These are phyloP conservation scores for Aspergillus eucalypticola DNA, from an alignment of 2,329 filamentous ascomycete genomes.

Conservation along the genomic window DNA sequence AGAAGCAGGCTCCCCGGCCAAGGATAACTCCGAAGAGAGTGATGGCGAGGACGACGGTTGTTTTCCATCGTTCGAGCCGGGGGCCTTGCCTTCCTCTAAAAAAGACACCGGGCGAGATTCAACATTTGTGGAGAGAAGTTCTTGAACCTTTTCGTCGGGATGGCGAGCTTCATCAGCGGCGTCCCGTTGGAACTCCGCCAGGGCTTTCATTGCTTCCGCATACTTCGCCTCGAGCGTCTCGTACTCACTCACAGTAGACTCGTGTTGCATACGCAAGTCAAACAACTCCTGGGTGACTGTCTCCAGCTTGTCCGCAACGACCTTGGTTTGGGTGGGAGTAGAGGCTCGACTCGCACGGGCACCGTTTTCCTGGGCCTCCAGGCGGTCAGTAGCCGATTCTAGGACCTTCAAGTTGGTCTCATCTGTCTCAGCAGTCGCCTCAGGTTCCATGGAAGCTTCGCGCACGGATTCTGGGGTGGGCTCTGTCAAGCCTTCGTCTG, in stretches of 20 bases:
- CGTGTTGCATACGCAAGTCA: conserved; percentile 86
- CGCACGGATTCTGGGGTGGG: conserved; percentile 33
- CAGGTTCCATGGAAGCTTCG: conserved; percentile 20
- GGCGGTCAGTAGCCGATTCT: conserved; percentile 36
- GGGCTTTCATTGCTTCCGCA: conserved; percentile 77
- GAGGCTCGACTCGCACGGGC: conserved; percentile 49
- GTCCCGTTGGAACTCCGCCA: conserved; percentile 80
- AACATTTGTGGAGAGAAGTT: conserved; percentile 44
- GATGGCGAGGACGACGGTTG: conserved; percentile 81
- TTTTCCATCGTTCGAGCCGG: conserved; percentile 67
- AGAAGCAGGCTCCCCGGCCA: conserved; percentile 73
- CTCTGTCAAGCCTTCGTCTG: conserved; percentile 44
- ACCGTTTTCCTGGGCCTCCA: conserved; percentile 25
- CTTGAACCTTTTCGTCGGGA: conserved; percentile 42
- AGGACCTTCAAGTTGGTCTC: conserved; percentile 38
- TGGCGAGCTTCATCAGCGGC: conserved; percentile 76
- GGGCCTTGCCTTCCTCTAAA: conserved; percentile 74
- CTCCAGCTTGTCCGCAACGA: conserved; percentile 90
- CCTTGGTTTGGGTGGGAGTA: conserved; percentile 77
- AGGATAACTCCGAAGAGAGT: conserved; percentile 91
- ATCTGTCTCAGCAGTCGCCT: conserved; percentile 23
- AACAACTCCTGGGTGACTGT: conserved; percentile 87
- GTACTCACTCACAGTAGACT: conserved; percentile 76
- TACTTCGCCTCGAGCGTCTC: conserved; percentile 85
- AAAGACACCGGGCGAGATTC: conserved; percentile 71